A percentile compares a stretch with the other conserved stretches of the same genome.
These are phyloP conservation scores for Aspergillus nanangensis DNA, from an alignment of 495 filamentous ascomycete species.

Conservation along the genomic window DNA sequence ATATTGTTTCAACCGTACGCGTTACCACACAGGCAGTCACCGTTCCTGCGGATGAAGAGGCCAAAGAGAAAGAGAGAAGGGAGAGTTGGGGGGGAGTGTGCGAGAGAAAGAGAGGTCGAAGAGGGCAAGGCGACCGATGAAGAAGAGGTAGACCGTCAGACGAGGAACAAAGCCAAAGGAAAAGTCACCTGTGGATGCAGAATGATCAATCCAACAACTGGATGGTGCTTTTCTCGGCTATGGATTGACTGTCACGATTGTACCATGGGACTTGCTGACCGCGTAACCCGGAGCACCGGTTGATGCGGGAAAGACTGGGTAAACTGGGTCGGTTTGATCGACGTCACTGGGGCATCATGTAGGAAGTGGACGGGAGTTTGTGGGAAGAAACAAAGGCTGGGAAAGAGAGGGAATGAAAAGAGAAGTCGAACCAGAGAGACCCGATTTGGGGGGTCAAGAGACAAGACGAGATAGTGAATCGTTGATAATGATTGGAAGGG, in stretches of 20 bases:
- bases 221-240: constrained; percentile 10
- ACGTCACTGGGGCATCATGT: constrained; percentile 14
- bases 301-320: not conserved
- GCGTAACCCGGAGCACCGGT: constrained; percentile 14
- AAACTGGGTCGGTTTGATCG: constrained; percentile 1
- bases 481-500: constrained; percentile 2
- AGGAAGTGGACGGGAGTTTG: not conserved
- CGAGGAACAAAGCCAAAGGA: not conserved
- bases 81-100: not conserved
- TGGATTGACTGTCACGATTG: constrained; percentile 10
- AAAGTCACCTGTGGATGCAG: constrained; percentile 12
- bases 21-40: too few relatives aligned
- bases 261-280: constrained; percentile 20
- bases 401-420: not conserved
- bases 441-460: too few relatives aligned
- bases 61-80: too few relatives aligned
- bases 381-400: not conserved
- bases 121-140: too few relatives aligned
- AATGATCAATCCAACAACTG: constrained; percentile 6
- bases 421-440: not conserved
- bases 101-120: too few relatives aligned
- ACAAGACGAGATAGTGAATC: not conserved
- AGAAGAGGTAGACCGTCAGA: not conserved
- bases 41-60: too few relatives aligned
- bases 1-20: too few relatives aligned